Conservation (phyloP, 208 protist genomes). For the Balamuthia mandrillaris region DNA sequence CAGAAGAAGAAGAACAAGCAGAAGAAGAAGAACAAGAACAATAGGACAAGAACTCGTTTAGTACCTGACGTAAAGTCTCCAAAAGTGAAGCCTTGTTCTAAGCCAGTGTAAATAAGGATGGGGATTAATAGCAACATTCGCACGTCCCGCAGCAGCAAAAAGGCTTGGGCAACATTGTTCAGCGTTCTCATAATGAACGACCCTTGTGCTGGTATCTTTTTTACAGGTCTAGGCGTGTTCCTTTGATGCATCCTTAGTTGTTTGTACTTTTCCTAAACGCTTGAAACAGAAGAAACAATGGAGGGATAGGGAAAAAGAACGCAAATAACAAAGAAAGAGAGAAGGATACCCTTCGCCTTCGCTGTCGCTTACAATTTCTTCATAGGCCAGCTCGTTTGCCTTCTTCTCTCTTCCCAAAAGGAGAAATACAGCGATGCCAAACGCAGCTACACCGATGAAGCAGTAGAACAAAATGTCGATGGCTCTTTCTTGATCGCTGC, state of each 20-base stretch:
- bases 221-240: no score
- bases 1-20: no score
- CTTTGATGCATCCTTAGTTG: no score
- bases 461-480: constrained; percentile 7
- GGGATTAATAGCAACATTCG: constrained; percentile 8
- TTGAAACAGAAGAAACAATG: no score
- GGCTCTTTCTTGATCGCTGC: neutral
- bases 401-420: neutral
- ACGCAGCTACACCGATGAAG: neutral
- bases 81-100: constrained; percentile 3
- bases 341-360: neutral
- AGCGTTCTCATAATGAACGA: no score
- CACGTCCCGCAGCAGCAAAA: neutral
- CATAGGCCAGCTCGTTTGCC: neutral
- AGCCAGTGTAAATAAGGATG: neutral
- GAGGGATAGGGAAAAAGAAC: no score
- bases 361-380: neutral
- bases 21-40: no score
- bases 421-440: neutral
- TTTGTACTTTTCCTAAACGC: no score
- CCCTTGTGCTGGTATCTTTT: no score
- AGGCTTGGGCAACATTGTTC: neutral
- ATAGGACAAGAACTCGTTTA: no score
- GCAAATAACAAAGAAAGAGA: no score
- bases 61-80: constrained; percentile 14